phyloP scores from a whole-genome alignment of 2,329 filamentous ascomycete genomes.

The Stachybotrys chlorohalonatus region DNA sequence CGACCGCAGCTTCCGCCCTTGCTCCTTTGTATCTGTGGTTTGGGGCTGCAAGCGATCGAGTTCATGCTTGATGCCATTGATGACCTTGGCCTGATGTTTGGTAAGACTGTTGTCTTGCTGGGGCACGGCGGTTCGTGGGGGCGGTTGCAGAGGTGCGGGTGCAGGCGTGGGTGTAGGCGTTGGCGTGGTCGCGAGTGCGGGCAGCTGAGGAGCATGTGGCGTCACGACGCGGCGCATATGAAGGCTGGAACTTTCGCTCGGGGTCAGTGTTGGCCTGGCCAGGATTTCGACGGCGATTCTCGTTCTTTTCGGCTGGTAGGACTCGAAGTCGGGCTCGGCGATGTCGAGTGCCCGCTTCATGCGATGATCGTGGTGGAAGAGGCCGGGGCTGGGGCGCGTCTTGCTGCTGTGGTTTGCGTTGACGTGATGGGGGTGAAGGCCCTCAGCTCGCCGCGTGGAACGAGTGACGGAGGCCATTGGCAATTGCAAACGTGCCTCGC shows the following conservation, averaged over 20 bases:
- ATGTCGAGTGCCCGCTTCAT: constrained; percentile 40
- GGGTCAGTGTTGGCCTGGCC: constrained; percentile 15
- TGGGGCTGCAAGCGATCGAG: constrained; percentile 45
- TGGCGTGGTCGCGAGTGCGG: constrained; percentile 7
- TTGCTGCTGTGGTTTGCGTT: constrained; percentile 12
- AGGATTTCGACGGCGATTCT: constrained; percentile 46
- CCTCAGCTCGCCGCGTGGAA: constrained; percentile 40
- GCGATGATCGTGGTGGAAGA: constrained; percentile 26
- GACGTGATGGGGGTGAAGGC: constrained; percentile 26
- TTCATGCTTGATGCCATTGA: constrained; percentile 54
- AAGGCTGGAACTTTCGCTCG: constrained; percentile 13
- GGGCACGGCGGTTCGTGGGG: neutral
- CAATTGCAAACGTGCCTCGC: constrained; percentile 23
- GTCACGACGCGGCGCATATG: constrained; percentile 11
- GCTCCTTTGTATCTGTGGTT: constrained; percentile 38
- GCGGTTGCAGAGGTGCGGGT: constrained; percentile 2
- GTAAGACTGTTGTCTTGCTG: constrained; percentile 22
- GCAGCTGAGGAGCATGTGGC: neutral
- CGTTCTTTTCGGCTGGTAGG: constrained; percentile 37
- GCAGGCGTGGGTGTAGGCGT: constrained; percentile 4
- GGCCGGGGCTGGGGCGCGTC: constrained; percentile 19
- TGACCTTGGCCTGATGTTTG: constrained; percentile 48
- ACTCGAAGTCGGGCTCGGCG: constrained; percentile 33
- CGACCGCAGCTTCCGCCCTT: constrained; percentile 73
- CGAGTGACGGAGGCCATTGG: constrained; percentile 44